Conservation (phyloP, 2,329 filamentous ascomycete species). For the Verticillium isaacii region DNA sequence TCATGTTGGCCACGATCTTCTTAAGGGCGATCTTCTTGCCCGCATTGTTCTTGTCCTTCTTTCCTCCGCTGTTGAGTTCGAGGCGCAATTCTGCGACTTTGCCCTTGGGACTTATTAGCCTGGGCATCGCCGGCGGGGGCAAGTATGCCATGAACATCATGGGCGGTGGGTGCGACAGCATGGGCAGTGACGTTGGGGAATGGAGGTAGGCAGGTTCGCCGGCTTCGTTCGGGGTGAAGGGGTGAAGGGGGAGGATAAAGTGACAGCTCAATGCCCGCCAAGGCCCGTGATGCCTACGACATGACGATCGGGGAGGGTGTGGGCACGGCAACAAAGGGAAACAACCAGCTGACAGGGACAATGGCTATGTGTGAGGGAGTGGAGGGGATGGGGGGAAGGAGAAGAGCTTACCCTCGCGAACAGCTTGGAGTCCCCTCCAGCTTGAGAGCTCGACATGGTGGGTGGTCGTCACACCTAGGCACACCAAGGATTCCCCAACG, state of each 20-base stretch:
- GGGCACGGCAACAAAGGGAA: not conserved
- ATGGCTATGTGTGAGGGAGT: not conserved
- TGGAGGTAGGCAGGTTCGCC: not conserved
- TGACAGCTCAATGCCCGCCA: not conserved
- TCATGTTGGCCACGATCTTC: conserved; percentile 99
- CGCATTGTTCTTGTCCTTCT: conserved; percentile 96
- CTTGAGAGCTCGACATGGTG: conserved; percentile 50
- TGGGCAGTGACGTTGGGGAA: not conserved
- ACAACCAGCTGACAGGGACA: not conserved
- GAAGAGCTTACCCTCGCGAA: conserved; percentile 79
- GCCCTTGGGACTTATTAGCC: conserved; percentile 69
- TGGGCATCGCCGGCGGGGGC: conserved; percentile 37
- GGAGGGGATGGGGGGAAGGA: not conserved
- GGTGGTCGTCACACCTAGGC: conserved; percentile 2
- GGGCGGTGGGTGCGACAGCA: conserved; percentile 14
- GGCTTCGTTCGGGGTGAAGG: not conserved
- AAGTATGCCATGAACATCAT: conserved; percentile 52
- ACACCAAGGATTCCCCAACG: not conserved
- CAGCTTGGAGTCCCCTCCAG: conserved; percentile 96
- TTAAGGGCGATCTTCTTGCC: conserved; percentile 97
- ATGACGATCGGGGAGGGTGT: not conserved
- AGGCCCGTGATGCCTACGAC: not conserved
- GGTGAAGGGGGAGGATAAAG: not conserved
- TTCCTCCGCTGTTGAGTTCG: conserved; percentile 88
- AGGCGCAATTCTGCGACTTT: conserved; percentile 96